A percentile compares a stretch with the other conserved stretches of the same genome.
phyloP scores from a whole-genome alignment of 768 basidiomycete species.

The Suillus fuscotomentosus region DNA sequence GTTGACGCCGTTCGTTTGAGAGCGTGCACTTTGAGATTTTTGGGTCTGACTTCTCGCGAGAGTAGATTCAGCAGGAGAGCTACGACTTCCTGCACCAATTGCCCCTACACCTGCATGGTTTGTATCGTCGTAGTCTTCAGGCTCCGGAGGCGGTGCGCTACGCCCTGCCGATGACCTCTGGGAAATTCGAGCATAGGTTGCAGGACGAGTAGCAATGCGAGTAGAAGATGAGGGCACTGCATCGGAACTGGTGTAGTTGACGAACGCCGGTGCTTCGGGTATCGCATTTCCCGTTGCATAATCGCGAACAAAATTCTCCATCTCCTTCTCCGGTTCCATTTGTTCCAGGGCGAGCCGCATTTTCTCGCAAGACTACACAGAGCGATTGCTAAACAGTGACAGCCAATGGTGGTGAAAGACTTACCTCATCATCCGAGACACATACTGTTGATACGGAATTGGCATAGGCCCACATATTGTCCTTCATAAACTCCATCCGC shows the following conservation, averaged over 20 bases:
- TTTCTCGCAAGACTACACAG: conserved; percentile 86
- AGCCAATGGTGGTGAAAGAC: conserved; percentile 18
- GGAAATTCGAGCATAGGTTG: conserved; percentile 49
- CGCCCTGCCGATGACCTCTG: conserved; percentile 30
- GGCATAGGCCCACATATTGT: conserved; percentile 94
- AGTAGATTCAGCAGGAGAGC: conserved; percentile 31
- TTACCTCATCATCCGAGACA: conserved; percentile 91
- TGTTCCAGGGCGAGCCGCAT: conserved; percentile 84
- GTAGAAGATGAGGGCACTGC: conserved; percentile 60
- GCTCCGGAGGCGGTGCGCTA: conserved; percentile 27
- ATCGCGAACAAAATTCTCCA: conserved; percentile 84
- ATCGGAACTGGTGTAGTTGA: conserved; percentile 74
- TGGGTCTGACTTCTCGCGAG: conserved; percentile 32
- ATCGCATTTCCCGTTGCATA: conserved; percentile 89
- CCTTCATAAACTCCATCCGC: conserved; percentile 91
- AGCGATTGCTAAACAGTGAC: background rate
- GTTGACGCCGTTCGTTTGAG: conserved; percentile 30
- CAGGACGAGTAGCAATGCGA: conserved; percentile 54
- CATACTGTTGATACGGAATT: conserved; percentile 96
- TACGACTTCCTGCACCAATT: conserved; percentile 42
- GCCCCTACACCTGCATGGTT: conserved; percentile 68
- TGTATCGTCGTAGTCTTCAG: conserved; percentile 52
- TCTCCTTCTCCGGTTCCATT: conserved; percentile 84
- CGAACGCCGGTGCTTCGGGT: conserved; percentile 83
- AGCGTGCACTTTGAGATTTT: conserved; percentile 28